Conservation (phyloP, 139 green algal species). For the Pseudopediastrum boryanum region DNA sequence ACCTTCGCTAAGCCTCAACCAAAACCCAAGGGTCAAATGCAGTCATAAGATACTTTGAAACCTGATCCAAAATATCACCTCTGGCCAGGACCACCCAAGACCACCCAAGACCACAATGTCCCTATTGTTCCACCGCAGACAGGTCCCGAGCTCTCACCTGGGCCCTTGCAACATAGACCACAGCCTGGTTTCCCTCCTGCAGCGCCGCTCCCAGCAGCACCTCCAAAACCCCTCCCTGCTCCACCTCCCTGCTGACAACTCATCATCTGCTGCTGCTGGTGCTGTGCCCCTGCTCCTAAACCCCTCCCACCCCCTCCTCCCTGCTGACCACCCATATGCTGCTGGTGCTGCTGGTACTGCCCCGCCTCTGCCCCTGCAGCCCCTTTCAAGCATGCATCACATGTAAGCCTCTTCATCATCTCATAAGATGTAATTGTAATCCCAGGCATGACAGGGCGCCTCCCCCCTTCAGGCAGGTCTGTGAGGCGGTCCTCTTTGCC, state of each 20-base stretch:
- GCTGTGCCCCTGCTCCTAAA: background rate
- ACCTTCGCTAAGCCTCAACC: no score
- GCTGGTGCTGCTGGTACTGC: background rate
- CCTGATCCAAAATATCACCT: no score
- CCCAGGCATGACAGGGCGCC: conserved; percentile 30
- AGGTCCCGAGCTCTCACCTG: no score
- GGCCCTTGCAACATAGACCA: background rate
- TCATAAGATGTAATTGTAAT: conserved; percentile 86
- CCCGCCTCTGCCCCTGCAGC: conserved; percentile 8
- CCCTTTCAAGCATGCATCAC: conserved; percentile 60
- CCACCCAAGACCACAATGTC: no score
- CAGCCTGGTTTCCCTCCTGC: background rate
- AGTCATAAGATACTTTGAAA: no score
- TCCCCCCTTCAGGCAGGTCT: background rate
- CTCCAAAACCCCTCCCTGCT: background rate
- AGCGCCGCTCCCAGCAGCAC: background rate
- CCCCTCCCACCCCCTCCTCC: background rate
- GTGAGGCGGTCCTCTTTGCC: conserved; percentile 55
- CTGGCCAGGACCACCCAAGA: no score
- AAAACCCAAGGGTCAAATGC: no score
- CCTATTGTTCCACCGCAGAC: no score
- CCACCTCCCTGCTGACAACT: no score
- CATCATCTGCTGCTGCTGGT: background rate
- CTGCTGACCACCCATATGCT: background rate
- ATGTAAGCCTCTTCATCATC: conserved; percentile 87